These are phyloP conservation scores for Nephelium lappaceum DNA, from an alignment of 345 rosid species.

Conservation along the genomic window DNA sequence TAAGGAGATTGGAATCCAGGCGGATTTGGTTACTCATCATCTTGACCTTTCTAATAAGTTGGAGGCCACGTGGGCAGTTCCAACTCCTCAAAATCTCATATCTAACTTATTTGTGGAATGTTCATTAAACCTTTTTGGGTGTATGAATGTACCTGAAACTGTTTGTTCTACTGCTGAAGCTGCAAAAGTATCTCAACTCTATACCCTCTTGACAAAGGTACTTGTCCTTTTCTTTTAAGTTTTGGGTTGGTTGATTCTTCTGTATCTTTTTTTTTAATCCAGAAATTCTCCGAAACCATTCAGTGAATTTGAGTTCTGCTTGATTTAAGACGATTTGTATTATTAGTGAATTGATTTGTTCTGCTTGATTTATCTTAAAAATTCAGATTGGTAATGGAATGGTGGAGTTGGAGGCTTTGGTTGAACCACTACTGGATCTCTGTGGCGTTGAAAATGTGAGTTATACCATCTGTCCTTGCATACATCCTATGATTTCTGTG, in stretches of 20 bases:
- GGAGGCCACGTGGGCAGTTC: conserved; percentile 59
- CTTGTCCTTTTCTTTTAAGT: neutral
- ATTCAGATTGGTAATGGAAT: conserved; percentile 70
- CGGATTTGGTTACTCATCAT: conserved; percentile 37
- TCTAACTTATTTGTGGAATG: conserved; percentile 64
- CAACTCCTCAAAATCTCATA: conserved; percentile 48
- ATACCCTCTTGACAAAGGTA: conserved; percentile 64
- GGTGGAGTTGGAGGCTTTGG: conserved; percentile 56
- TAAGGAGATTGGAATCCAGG: conserved; percentile 70
- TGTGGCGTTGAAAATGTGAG: conserved; percentile 69
- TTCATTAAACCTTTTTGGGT: conserved; percentile 62
- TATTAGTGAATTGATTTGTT: neutral
- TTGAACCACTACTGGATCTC: conserved; percentile 70
- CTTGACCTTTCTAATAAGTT: conserved; percentile 53
- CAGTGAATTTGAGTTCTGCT: too few species aligned
- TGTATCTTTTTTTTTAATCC: too few species aligned
- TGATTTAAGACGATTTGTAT: conserved; percentile 14
- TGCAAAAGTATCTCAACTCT: conserved; percentile 48
- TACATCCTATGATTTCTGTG: neutral
- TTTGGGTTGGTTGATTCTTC: neutral
- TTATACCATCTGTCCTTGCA: neutral
- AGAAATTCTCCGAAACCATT: too few species aligned
- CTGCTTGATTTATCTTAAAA: conserved; percentile 11
- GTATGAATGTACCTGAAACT: conserved; percentile 25
- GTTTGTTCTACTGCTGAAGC: conserved; percentile 38